Evolutionary conservation across 2,329 filamentous ascomycete species (phyloP).

Genomic region (Dothistroma pini): DNA sequence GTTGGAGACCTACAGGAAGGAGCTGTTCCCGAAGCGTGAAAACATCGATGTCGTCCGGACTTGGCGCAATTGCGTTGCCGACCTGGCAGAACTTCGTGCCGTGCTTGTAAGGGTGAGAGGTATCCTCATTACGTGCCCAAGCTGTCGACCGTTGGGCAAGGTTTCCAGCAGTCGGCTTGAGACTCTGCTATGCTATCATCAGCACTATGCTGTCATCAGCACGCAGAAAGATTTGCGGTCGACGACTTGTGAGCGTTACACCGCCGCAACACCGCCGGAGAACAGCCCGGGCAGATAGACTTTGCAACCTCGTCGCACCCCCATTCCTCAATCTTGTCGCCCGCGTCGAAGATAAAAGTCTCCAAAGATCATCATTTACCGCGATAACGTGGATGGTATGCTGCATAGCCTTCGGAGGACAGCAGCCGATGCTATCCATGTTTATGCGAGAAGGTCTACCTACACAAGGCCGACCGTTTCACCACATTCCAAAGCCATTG

Average conservation of each 20-base stretch:
- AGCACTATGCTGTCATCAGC: slow-evolving; percentile 6
- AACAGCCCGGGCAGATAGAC: neutral
- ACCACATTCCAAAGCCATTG: slow-evolving; percentile 7
- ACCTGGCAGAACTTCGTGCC: slow-evolving; percentile 16
- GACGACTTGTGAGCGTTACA: slow-evolving; percentile 5
- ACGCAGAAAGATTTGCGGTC: slow-evolving; percentile 11
- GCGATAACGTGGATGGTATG: slow-evolving; percentile 1
- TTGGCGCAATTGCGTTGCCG: slow-evolving; percentile 5
- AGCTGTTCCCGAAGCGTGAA: slow-evolving; percentile 2
- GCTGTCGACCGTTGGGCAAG: slow-evolving; percentile 3
- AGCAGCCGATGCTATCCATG: slow-evolving; percentile 4
- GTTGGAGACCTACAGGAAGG: neutral
- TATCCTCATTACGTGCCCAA: slow-evolving; percentile 7
- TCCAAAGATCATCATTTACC: neutral
- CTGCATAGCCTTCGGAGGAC: neutral
- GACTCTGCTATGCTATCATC: slow-evolving; percentile 2
- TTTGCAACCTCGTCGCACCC: neutral
- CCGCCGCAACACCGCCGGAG: neutral
- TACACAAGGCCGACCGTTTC: slow-evolving; percentile 8
- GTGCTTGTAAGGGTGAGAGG: neutral
- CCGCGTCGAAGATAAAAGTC: neutral
- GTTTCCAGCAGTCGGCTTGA: slow-evolving; percentile 5
- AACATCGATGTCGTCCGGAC: slow-evolving; percentile 2
- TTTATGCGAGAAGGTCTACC: neutral
- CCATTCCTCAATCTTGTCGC: neutral